phyloP scores from a whole-genome alignment of 1,139 yeast species.

The Pichia sp. region DNA sequence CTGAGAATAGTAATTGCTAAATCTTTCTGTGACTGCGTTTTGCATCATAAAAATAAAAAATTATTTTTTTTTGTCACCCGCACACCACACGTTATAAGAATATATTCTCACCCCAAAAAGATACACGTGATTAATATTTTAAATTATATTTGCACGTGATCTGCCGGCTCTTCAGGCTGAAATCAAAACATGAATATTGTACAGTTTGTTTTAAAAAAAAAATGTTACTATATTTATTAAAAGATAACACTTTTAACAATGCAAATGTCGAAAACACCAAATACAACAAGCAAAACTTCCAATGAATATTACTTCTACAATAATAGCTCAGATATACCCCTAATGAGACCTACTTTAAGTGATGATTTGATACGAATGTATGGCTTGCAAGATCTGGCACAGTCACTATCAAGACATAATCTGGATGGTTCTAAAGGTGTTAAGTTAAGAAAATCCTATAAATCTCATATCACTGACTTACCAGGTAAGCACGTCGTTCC shows the following conservation, averaged over 20 bases:
- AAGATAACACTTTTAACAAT: too few species aligned
- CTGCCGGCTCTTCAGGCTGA: too few species aligned
- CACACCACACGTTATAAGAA: neutral
- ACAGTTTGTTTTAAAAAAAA: too few species aligned
- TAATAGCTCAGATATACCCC: constrained; percentile 35
- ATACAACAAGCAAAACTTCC: neutral
- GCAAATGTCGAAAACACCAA: neutral
- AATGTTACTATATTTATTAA: too few species aligned
- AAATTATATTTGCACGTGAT: neutral
- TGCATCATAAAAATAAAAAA: neutral
- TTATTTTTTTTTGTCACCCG: neutral
- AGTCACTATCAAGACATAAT: constrained; percentile 79
- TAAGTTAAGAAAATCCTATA: constrained; percentile 86
- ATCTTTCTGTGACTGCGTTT: neutral
- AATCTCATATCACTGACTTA: constrained; percentile 79
- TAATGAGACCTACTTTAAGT: constrained; percentile 61
- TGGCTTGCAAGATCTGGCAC: constrained; percentile 60
- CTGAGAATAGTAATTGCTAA: neutral
- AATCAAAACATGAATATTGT: too few species aligned
- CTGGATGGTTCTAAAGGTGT: constrained; percentile 87
- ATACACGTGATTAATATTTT: neutral
- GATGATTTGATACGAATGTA: constrained; percentile 66
- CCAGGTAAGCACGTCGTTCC: constrained; percentile 76
- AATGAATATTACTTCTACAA: constrained; percentile 38
- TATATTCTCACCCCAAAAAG: neutral